Base-by-base conservation (phyloP, 2,329 filamentous ascomycete species). In the Hymenotorrendiella dingleyae region DNA sequence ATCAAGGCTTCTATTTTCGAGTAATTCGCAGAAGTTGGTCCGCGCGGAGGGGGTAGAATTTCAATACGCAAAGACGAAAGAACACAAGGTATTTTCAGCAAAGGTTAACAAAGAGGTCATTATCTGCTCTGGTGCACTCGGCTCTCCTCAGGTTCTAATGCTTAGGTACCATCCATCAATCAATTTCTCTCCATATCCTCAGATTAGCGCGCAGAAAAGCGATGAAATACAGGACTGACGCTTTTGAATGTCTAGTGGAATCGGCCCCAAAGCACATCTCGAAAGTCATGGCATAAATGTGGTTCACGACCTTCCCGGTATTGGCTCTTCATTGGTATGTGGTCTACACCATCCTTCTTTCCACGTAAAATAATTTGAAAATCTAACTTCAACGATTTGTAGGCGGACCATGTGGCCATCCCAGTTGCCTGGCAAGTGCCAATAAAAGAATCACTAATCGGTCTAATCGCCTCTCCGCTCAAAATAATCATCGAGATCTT, bases 401-500 rank as follows among this genome's bases (percentile, higher is more conserved):
- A 45, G 42, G 26, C 27, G 14, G 42, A 47, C 17, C 42, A 45
- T 21, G 24, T 24, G 7, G 39, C 37, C 17, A 24, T 45, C 8
- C 37, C 37, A 10, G 34, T 48, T 6, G 33, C 32, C n/a, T 48
- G 42, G 34, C 42, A 48, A 33, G 35, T 45, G 8, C 42, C 38
- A 16, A 14, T 40, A 6, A 24, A 34, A 9, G 38, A 48, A 28
- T 48, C 38, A 12, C 26, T 42, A 1, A 32, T 14, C 2, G 9
- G 10, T 26, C 12, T 48, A 11, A 23, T 22, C 3, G 19, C 17
- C 14, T 42, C 46, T 1, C 45, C 42, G 2, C 7, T 33, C 17
- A 33, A 40, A 41, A 33, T 11, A 4, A 17, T 19, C 8, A 5
- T 44, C 9, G 36, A 47, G 16, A 14, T 47, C 12, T 19, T 27